Base-by-base conservation (phyloP, 306 rosid genomes). In the Inga oerstediana region DNA sequence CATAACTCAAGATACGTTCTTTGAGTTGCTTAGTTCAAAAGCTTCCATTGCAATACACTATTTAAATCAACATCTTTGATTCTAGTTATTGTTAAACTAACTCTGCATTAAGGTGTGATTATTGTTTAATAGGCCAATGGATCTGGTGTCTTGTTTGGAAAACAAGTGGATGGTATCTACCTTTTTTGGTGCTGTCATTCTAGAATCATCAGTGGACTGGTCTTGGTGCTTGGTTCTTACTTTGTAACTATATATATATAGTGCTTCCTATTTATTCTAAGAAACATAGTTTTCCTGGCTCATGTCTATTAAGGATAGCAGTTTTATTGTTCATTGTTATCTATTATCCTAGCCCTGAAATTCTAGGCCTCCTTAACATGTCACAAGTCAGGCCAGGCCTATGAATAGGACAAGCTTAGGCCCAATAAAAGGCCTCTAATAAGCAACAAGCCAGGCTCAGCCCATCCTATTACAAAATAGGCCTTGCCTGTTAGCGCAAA, bases 151-250 rank as follows among this genome's bases (percentile, higher is more conserved):
- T 76, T 83, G 79, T 67, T 87, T 64, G 65, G 90, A 96, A 97
- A 96, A 97, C 91, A 96, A 93, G 89, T 96, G 98, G 99, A 69
- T 93, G 68, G 81, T 96, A 43, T 15, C 90, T 52, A 86, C 79
- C 51, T 79, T 88, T 66, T 90, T 91, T 85, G 92, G 89, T 54
- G 87, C 83, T 77, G 78, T 90, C 80, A 77, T 96, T 83, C 87
- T 96, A 27, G 30, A 27, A 27, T 27, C 51, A n/a, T 79, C 73
- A 43, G 94, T 30, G 93, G 80, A 14, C 78, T 93, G 81, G 61
- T 70, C 88, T 78, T 95, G 81, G 86, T 89, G 22, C 54, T 85
- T 56, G 96, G 93, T 65, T 82, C 97, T 77, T 95, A 88, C 81
- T 88, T 93, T 79, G 99, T 93, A 91, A 93, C 97, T 87, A 15